Percentiles rank a stretch among this genome's conserved stretches.
Conservation (phyloP, 129 eudicot species). For the Flaveria trinervia region DNA sequence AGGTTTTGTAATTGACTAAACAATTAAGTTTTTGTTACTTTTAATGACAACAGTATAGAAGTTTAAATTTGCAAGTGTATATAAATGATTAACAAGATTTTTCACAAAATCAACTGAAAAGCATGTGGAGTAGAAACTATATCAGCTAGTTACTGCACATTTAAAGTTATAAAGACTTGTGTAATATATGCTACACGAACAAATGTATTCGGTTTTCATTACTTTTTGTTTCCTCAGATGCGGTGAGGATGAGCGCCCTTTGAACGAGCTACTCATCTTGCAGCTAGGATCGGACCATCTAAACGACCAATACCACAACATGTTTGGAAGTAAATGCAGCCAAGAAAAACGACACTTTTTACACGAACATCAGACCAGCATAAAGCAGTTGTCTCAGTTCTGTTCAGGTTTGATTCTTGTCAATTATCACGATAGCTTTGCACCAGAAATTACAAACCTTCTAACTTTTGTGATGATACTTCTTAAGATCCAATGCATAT, state of each 20-base stretch:
- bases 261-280: slow-evolving; percentile 75
- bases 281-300: slow-evolving; percentile 61
- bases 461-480: slow-evolving; percentile 5
- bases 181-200: background rate
- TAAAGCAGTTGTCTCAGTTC: slow-evolving; percentile 30
- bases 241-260: slow-evolving; percentile 93
- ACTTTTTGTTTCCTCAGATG: slow-evolving; percentile 50
- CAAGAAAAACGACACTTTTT: slow-evolving; percentile 41
- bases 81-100: background rate
- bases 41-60: background rate
- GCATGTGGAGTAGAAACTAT: background rate
- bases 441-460: background rate
- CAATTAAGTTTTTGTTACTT: background rate
- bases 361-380: slow-evolving; percentile 28
- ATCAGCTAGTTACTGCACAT: background rate
- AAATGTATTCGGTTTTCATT: slow-evolving; percentile 9
- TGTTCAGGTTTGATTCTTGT: slow-evolving; percentile 39
- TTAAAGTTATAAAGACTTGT: background rate
- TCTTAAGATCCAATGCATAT: slow-evolving; percentile 47
- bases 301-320: slow-evolving; percentile 44
- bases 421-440: background rate
- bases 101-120: background rate
- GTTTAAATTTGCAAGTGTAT: background rate
- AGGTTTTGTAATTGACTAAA: background rate
- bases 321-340: slow-evolving; percentile 41